phyloP scores from a whole-genome alignment of 768 basidiomycete species.

The Amyloporia xantha region DNA sequence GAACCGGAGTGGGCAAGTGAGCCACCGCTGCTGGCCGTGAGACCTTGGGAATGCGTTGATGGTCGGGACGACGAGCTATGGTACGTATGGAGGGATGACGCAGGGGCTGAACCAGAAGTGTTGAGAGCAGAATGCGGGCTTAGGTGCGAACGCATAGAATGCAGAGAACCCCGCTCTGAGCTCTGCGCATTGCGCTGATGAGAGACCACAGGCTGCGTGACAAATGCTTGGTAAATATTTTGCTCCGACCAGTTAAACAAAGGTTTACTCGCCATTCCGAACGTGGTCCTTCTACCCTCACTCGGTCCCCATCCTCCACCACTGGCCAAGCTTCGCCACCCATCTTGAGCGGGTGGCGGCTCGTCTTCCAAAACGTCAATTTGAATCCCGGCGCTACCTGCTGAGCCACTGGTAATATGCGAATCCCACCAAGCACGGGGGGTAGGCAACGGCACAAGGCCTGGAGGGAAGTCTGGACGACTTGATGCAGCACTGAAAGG shows the following conservation, averaged over 20 bases:
- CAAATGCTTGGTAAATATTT: neutral
- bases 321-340: slow-evolving; percentile 53
- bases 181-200: slow-evolving; percentile 33
- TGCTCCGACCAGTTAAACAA: no score
- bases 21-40: slow-evolving; percentile 15
- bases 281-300: slow-evolving; percentile 41
- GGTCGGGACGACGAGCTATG: slow-evolving; percentile 52
- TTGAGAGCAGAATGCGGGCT: slow-evolving; percentile 32
- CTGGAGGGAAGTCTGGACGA: slow-evolving; percentile 28
- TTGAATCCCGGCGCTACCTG: slow-evolving; percentile 26
- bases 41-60: slow-evolving; percentile 32
- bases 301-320: slow-evolving; percentile 24
- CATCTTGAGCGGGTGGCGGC: slow-evolving; percentile 53
- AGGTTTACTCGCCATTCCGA: slow-evolving; percentile 52
- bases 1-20: slow-evolving; percentile 46
- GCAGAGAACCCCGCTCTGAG: slow-evolving; percentile 62
- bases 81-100: slow-evolving; percentile 36
- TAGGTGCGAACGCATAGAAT: slow-evolving; percentile 55
- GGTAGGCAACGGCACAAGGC: slow-evolving; percentile 27
- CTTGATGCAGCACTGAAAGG: slow-evolving; percentile 36
- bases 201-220: slow-evolving; percentile 36
- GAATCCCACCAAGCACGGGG: slow-evolving; percentile 30
- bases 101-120: slow-evolving; percentile 46
- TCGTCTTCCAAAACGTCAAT: slow-evolving; percentile 65
- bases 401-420: slow-evolving; percentile 10